These are phyloP conservation scores for Gomphus bonarii DNA, from an alignment of 1,284 basidiomycete species.

Conservation along the genomic window DNA sequence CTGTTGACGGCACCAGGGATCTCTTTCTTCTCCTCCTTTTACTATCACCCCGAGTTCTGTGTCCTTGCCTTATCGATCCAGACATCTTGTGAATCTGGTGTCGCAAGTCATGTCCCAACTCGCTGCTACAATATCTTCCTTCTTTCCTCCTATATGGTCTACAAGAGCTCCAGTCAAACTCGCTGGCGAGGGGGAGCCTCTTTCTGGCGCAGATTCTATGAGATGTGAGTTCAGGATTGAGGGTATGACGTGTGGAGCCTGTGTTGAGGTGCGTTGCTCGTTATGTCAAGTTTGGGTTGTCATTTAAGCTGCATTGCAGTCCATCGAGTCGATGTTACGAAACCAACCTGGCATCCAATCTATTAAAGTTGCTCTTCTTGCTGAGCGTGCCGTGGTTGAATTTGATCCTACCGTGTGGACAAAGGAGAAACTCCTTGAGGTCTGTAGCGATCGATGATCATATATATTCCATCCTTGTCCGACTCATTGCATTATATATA, in stretches of 20 bases:
- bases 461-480: background rate
- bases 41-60: too few relatives aligned
- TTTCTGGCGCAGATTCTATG: constrained; percentile 1
- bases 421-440: constrained; percentile 67
- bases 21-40: too few relatives aligned
- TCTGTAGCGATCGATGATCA: constrained; percentile 25
- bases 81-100: background rate
- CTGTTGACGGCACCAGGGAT: background rate
- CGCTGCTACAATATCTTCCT: constrained; percentile 13
- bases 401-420: constrained; percentile 82
- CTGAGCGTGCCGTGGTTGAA: constrained; percentile 86
- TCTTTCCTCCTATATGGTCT: constrained; percentile 12
- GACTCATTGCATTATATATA: background rate
- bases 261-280: constrained; percentile 65
- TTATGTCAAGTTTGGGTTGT: background rate
- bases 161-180: constrained; percentile 5
- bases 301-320: constrained; percentile 29
- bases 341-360: constrained; percentile 78
- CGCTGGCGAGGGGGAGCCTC: constrained; percentile 1
- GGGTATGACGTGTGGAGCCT: constrained; percentile 89
- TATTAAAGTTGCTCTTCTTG: constrained; percentile 87
- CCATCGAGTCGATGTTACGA: constrained; percentile 90
- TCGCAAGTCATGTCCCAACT: constrained; percentile 5
- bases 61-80: background rate
- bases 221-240: constrained; percentile 71